phyloP scores from a whole-genome alignment of 2,329 filamentous ascomycete species.

The Macrophomina pseudophaseolina region DNA sequence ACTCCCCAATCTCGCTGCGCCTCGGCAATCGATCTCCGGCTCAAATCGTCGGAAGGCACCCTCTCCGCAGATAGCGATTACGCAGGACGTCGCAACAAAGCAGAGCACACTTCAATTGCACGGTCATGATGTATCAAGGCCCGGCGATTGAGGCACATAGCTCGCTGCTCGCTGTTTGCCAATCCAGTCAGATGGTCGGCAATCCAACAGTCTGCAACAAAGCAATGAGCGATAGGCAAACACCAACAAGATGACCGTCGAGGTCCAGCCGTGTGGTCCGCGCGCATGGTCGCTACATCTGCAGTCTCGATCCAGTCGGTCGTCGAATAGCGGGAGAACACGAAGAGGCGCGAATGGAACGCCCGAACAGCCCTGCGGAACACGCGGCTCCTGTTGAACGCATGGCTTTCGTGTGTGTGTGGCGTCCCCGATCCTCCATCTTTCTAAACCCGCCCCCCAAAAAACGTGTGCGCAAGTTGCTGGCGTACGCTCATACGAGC shows the following conservation, averaged over 20 bases:
- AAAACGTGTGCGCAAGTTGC: not conserved
- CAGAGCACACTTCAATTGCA: not conserved
- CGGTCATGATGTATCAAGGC: too few relatives aligned
- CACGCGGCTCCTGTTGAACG: not conserved
- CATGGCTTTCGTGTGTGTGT: not conserved
- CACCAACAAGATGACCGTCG: not conserved
- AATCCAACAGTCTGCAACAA: too few relatives aligned
- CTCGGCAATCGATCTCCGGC: conserved; percentile 1
- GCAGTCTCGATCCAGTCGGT: not conserved
- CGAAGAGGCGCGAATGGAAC: not conserved
- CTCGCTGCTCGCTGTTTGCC: too few relatives aligned
- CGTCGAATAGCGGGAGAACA: not conserved
- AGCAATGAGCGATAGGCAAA: too few relatives aligned
- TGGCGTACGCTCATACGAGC: not conserved
- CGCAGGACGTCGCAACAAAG: not conserved
- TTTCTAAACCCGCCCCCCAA: too few relatives aligned
- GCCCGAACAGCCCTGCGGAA: not conserved
- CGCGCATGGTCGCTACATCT: not conserved
- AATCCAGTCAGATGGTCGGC: too few relatives aligned
- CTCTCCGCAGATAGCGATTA: not conserved
- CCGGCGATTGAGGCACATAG: too few relatives aligned
- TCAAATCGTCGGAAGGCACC: not conserved
- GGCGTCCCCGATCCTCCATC: not conserved
- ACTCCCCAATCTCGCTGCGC: not conserved
- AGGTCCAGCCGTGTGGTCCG: not conserved